Base-by-base conservation (phyloP, 805 yeast genomes). In the Zygosaccharomyces kombuchaensis region DNA sequence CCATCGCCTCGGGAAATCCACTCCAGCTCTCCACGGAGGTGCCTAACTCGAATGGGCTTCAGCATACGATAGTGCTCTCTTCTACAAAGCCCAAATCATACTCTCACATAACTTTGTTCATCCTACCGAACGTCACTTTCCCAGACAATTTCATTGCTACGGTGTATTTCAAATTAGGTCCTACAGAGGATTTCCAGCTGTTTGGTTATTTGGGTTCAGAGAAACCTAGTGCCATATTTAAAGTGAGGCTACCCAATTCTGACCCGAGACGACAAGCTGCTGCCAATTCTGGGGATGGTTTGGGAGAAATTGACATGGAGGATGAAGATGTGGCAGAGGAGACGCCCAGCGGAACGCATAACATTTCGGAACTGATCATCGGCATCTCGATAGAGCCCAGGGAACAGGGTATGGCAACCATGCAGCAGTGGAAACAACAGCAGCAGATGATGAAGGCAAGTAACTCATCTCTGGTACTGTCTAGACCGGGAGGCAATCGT, bases 331-430 rank as follows among this genome's bases (percentile, higher is more conserved):
- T 65, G 50, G 65, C 52, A 13, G 57, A 22, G 48, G 45, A 14
- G 44, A 19, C 4, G 55, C 21, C 53, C 25, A 54, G 55, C 6
- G 42, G 47, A 12, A n/a, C 27, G 12, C 66, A 65, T 34, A 68
- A 60, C 48, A 70, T 72, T 44, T 63, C 69, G 1, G 71, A 67
- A 38, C 51, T 62, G 36, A 67, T 74, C 1, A 80, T 91, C 4
- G 99, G 99, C 0, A 86, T 93, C n/a, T 87, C 96, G 2, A 81
- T 91, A 10, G 99, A 91, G 60, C 85, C 96, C 0, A 74, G 78
- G 6, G 71, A 63, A 0, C 81, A 76, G 40, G 97, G 95, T 0
- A 77, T 78, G 48, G 66, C 70, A 30, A 81, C 76, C 46, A 65
- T 87, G 36, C 72, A 65, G 21, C 71, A 72, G 47, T 70, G 74